These are phyloP conservation scores for Brassica hybrid DNA, from an alignment of 441 rosid species.

Conservation along the genomic window DNA sequence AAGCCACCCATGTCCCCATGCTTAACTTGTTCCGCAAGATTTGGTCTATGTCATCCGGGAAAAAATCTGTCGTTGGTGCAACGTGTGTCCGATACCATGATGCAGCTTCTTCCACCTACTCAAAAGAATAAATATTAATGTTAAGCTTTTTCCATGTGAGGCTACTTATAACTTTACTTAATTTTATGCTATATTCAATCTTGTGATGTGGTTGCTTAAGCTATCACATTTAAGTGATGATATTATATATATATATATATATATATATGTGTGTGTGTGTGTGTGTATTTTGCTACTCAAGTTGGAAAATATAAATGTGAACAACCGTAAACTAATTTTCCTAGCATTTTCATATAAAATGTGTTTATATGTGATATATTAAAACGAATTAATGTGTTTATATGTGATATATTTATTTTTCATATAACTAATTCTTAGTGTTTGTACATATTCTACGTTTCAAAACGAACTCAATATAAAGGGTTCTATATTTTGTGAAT, in stretches of 20 bases:
- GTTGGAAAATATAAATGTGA: background rate
- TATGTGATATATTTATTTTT: background rate
- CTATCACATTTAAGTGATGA: background rate
- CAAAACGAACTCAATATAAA: background rate
- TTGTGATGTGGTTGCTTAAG: background rate
- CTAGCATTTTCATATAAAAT: background rate
- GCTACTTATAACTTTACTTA: background rate
- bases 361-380: background rate
- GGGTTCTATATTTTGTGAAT: background rate
- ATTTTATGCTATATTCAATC: background rate
- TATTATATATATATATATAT: background rate
- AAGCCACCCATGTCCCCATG: slow-evolving; percentile 80
- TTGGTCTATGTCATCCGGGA: slow-evolving; percentile 64
- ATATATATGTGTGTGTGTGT: background rate
- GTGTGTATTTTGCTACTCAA: background rate
- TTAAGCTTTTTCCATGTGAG: background rate
- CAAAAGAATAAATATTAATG: background rate
- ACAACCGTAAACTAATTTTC: background rate
- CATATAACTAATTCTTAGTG: background rate
- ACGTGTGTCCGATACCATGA: slow-evolving; percentile 54
- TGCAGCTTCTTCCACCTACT: slow-evolving; percentile 57
- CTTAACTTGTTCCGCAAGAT: slow-evolving; percentile 64
- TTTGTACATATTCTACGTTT: background rate
- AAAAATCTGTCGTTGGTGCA: slow-evolving; percentile 61
- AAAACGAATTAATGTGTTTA: no score